phyloP scores from a whole-genome alignment of 2,329 filamentous ascomycete genomes.

The Neocucurbitaria cava region DNA sequence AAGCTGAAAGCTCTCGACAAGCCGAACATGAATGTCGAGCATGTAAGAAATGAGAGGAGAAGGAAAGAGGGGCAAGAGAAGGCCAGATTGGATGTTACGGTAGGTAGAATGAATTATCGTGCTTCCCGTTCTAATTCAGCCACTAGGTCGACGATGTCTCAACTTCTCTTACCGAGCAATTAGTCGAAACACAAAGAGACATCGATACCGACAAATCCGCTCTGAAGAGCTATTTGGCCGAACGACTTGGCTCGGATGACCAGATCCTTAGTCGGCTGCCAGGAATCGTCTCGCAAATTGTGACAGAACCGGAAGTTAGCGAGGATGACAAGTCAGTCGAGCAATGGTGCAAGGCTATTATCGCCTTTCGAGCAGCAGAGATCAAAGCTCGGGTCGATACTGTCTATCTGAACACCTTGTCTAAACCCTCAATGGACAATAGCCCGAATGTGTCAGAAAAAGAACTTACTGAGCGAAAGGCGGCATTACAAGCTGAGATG shows the following conservation, averaged over 20 bases:
- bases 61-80: constrained; percentile 49
- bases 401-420: constrained; percentile 58
- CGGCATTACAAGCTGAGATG: constrained; percentile 67
- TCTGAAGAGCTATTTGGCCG: constrained; percentile 59
- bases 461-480: constrained; percentile 60
- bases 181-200: constrained; percentile 57
- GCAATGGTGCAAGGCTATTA: constrained; percentile 59
- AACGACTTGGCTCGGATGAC: constrained; percentile 67
- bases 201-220: constrained; percentile 53
- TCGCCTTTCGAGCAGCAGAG: constrained; percentile 49
- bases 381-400: constrained; percentile 57
- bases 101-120: constrained; percentile 7
- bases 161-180: constrained; percentile 39
- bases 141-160: constrained; percentile 40
- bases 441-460: constrained; percentile 30
- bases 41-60: constrained; percentile 48
- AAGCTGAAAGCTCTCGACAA: constrained; percentile 59
- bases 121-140: constrained; percentile 1
- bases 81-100: constrained; percentile 50
- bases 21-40: constrained; percentile 48
- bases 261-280: constrained; percentile 70
- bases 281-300: constrained; percentile 69
- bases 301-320: constrained; percentile 55
- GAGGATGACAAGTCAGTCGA: constrained; percentile 62
- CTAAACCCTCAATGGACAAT: constrained; percentile 6